These are phyloP conservation scores for Talaromyces islandicus DNA, from an alignment of 2,329 filamentous ascomycete genomes.

Conservation along the genomic window DNA sequence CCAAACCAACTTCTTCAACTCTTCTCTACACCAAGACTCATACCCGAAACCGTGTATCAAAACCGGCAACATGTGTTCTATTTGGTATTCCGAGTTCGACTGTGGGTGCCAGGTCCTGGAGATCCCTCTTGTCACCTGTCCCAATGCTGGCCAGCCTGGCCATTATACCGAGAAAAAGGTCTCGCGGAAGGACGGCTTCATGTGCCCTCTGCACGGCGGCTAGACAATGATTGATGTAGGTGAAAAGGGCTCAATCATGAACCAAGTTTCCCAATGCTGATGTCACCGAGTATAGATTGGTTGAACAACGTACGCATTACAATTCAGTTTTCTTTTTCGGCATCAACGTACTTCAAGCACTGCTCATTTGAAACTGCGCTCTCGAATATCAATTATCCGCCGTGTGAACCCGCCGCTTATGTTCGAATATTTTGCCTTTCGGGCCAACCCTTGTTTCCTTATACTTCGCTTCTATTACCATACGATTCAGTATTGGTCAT, in stretches of 20 bases:
- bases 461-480: constrained; percentile 1
- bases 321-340: not conserved
- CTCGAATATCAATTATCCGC: not conserved
- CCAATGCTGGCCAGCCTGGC: constrained; percentile 23
- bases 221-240: not conserved
- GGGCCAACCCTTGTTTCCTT: not conserved
- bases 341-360: not conserved
- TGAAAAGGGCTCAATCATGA: not conserved
- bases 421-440: not conserved
- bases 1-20: not conserved
- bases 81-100: constrained; percentile 32
- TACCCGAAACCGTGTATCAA: not conserved
- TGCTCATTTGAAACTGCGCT: not conserved
- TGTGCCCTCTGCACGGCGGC: constrained; percentile 25
- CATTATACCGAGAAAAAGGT: constrained; percentile 28
- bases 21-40: not conserved
- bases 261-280: not conserved
- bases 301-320: not conserved
- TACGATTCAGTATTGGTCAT: not conserved
- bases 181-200: constrained; percentile 26
- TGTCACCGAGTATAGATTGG: not conserved
- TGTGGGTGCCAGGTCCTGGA: constrained; percentile 31
- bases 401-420: not conserved
- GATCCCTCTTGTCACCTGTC: constrained; percentile 29
- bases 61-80: constrained; percentile 25